These are phyloP conservation scores for Phaseolus coccineus DNA, from an alignment of 331 rosid species.

Conservation along the genomic window DNA sequence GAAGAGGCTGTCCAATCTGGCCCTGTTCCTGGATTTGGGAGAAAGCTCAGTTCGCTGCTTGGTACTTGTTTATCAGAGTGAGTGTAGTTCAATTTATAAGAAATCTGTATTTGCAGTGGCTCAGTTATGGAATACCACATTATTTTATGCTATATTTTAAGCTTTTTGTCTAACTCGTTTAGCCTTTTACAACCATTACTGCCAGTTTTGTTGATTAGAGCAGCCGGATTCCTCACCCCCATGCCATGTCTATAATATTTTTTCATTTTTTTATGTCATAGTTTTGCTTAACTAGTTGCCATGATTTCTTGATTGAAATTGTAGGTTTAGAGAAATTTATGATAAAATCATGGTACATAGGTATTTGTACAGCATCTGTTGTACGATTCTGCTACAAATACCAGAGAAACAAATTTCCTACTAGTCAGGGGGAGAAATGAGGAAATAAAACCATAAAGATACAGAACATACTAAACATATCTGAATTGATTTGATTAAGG, in stretches of 20 bases:
- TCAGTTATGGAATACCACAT: conserved; percentile 4
- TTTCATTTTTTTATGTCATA: background rate
- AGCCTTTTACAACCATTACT: conserved; percentile 8
- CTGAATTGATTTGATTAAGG: background rate
- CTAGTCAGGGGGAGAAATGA: background rate
- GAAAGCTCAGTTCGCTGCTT: conserved; percentile 64
- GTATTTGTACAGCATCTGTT: background rate
- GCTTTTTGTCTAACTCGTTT: conserved; percentile 26
- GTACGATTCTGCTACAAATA: background rate
- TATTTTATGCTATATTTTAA: conserved; percentile 9
- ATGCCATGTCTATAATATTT: background rate
- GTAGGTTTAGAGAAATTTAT: background rate
- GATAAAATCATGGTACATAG: background rate
- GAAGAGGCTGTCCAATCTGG: conserved; percentile 66
- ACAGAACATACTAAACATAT: background rate
- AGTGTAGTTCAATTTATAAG: conserved; percentile 48
- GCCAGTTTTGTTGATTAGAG: background rate
- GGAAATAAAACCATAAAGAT: background rate
- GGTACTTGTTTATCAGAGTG: conserved; percentile 64
- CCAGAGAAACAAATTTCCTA: background rate
- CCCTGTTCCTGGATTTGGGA: conserved; percentile 71
- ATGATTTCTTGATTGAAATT: background rate
- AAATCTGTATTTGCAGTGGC: conserved; percentile 26
- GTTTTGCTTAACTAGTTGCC: conserved; percentile 3
- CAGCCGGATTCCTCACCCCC: background rate